phyloP scores from a whole-genome alignment of 1,284 basidiomycete species.

The Austroboletus olivaceoglutinosus region DNA sequence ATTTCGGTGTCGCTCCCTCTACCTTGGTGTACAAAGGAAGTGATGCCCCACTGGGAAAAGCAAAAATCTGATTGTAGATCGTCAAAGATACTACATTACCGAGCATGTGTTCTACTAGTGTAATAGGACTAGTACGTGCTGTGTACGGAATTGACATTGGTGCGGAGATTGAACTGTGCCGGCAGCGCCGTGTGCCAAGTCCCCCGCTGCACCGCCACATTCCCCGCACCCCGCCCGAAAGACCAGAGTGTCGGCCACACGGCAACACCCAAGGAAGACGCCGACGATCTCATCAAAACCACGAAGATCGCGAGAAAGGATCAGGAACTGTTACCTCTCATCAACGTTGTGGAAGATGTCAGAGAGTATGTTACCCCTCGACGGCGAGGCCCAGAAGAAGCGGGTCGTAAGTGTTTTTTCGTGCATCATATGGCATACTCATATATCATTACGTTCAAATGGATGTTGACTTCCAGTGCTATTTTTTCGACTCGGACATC shows the following conservation, averaged over 20 bases:
- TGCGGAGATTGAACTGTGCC: too few species aligned
- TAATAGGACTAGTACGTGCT: background rate
- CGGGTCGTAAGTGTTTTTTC: constrained; percentile 67
- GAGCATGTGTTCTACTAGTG: constrained; percentile 2
- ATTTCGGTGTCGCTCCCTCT: constrained; percentile 81
- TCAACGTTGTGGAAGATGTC: constrained; percentile 36
- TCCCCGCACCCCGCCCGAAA: too few species aligned
- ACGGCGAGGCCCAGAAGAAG: constrained; percentile 76
- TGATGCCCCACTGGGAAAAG: constrained; percentile 42
- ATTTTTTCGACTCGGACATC: constrained; percentile 98
- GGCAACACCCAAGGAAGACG: too few species aligned
- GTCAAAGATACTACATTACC: constrained; percentile 11
- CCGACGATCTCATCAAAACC: too few species aligned
- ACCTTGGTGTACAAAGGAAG: constrained; percentile 68
- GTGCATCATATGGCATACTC: constrained; percentile 4
- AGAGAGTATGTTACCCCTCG: constrained; percentile 61
- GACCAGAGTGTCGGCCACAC: too few species aligned
- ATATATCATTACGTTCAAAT: constrained; percentile 2
- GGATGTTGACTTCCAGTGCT: constrained; percentile 60
- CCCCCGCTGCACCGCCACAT: too few species aligned
- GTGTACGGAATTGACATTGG: constrained; percentile 21
- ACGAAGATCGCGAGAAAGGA: too few species aligned
- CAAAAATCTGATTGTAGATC: constrained; percentile 38
- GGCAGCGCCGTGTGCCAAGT: too few species aligned
- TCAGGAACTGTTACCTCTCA: background rate